phyloP scores from a whole-genome alignment of 2,329 filamentous ascomycete species.

The Aspergillus thermomutatus region DNA sequence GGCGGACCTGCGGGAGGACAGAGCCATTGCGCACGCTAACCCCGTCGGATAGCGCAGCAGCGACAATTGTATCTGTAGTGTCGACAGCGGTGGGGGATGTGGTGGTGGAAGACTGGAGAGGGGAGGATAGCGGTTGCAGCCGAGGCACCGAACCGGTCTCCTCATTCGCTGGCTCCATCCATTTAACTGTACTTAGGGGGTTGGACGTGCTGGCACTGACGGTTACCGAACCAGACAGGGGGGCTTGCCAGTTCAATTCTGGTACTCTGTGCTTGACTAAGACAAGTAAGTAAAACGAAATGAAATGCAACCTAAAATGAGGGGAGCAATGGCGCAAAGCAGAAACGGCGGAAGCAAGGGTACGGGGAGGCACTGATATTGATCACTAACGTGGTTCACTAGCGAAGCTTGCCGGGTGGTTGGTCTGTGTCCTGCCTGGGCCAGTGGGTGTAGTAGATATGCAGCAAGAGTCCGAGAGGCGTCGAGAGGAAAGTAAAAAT shows the following conservation, averaged over 20 bases:
- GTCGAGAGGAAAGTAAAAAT: not conserved
- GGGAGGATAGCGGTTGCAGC: conserved; percentile 24
- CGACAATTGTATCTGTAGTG: conserved; percentile 7
- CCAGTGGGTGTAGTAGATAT: too few relatives aligned
- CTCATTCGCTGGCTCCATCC: conserved; percentile 42
- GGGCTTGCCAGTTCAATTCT: not conserved
- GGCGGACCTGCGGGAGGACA: conserved; percentile 10
- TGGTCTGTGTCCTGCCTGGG: not conserved
- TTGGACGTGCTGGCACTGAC: conserved; percentile 5
- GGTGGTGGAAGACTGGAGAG: conserved; percentile 9
- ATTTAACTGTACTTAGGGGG: conserved; percentile 30
- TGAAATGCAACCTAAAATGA: conserved; percentile 11
- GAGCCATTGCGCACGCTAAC: conserved; percentile 11
- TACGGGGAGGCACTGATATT: not conserved
- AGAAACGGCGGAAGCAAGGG: conserved; percentile 6
- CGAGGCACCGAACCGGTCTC: conserved; percentile 31
- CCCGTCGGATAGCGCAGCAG: conserved; percentile 7
- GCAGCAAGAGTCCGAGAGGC: too few relatives aligned
- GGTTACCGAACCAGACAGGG: not conserved
- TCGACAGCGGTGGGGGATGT: conserved; percentile 6
- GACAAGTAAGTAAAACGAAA: conserved; percentile 13
- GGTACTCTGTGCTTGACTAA: conserved; percentile 4
- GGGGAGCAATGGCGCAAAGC: conserved; percentile 6
- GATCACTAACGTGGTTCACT: not conserved
- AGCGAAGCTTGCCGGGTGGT: not conserved